Base-by-base conservation (phyloP, 768 basidiomycete genomes). In the Hygrocybe coccinea region DNA sequence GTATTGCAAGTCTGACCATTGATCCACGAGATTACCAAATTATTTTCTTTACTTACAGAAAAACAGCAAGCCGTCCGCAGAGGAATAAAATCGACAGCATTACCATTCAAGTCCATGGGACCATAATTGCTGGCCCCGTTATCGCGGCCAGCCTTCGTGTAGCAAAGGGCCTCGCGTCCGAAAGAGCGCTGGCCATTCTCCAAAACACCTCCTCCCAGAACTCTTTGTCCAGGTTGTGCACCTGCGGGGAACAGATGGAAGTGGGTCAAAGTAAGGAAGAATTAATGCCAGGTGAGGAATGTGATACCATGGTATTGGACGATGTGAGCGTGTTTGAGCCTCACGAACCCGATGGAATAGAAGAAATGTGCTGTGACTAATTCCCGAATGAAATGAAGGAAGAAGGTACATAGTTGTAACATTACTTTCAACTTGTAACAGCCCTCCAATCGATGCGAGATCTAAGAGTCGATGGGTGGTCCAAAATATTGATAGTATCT, bases 111-210 rank as follows among this genome's bases (percentile, higher is more conserved):
- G 79, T 87, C 15, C 89, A 91, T 60, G 84, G 74, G 11, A 63
- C 63, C 5, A 67, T 73, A 5, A 68, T 90, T 29, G 78, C 74
- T 2, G 86, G 85, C 0, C 87, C 89, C 2, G 74, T 89, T 33
- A 70, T 81, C 10, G 82, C 82, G 9, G 60, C 72, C 5, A 88
- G 82, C 57, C 68, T 76, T 35, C 74, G 76, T 1, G 73, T 87
- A n/a, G 84, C 86, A 3, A 87, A 84, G 63, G 84, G 83, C 25
- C 75, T 84, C 44, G 87, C 83, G 1, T 78, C 87, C 1, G 85
- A 87, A 65, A 71, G 77, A 22, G 86, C 87, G 0, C 68, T 82
- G 38, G 64, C 70, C n/a, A 66, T 80, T 29, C 71, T 90, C 55
- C 73, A 70, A 53, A 79, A 85, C 56, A 56, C 71, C 1, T 62